phyloP scores from a whole-genome alignment of 768 basidiomycete species.

The button mushroom (Agaricus bisporus) region DNA sequence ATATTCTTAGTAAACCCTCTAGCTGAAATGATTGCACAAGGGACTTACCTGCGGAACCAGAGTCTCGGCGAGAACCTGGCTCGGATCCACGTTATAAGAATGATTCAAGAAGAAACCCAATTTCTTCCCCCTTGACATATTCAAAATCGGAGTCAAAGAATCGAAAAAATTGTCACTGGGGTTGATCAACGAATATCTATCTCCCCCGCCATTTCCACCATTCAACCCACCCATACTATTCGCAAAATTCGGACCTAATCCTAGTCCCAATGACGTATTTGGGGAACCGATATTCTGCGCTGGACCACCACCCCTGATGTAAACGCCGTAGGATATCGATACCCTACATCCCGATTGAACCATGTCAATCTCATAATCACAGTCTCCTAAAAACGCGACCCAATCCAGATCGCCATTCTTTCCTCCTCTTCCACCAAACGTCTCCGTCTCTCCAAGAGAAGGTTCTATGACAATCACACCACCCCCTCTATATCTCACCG shows the following conservation, averaged over 20 bases:
- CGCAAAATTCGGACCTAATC: background rate
- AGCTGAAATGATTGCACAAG: background rate
- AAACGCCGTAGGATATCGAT: constrained; percentile 66
- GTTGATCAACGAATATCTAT: constrained; percentile 51
- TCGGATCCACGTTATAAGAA: constrained; percentile 57
- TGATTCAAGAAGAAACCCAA: constrained; percentile 68
- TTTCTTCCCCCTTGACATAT: constrained; percentile 62
- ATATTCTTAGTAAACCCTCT: background rate
- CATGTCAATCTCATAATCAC: constrained; percentile 67
- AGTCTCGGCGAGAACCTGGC: constrained; percentile 61
- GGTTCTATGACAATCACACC: constrained; percentile 49
- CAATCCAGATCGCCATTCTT: constrained; percentile 69
- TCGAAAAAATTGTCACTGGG: constrained; percentile 76
- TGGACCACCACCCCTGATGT: constrained; percentile 58
- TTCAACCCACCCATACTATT: background rate
- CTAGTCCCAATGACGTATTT: constrained; percentile 14
- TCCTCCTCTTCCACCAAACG: constrained; percentile 54
- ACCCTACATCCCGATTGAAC: constrained; percentile 68
- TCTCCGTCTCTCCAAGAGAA: constrained; percentile 48
- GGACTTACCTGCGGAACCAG: constrained; percentile 62
- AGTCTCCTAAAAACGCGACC: constrained; percentile 70
- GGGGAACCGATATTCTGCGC: constrained; percentile 20
- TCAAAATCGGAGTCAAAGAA: constrained; percentile 63
- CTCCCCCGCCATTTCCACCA: background rate
- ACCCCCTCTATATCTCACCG: constrained; percentile 70